Base-by-base conservation (phyloP, 352 stramenopile species). In the Phytophthora sp. region DNA sequence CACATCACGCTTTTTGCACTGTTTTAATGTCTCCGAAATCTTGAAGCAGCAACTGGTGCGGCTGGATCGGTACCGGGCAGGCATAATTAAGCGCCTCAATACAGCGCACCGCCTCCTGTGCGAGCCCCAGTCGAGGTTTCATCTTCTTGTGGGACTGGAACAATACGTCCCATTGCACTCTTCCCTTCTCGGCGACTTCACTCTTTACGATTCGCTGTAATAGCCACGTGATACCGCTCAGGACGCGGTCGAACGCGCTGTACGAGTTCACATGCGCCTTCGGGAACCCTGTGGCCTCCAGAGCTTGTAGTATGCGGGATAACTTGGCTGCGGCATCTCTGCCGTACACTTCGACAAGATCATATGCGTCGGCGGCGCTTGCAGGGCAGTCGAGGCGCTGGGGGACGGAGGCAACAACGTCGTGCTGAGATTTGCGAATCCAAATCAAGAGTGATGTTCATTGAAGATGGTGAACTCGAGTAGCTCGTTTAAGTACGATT, bases 1-100 rank as follows among this genome's bases (percentile, higher is more conserved):
- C 80, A 90, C 31, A 52, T 4, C 0, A 91, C 70, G 20, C 91
- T 12, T 76, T 70, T 4, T 78, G 52, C 41, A 93, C 77, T 5
- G 79, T 72, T 41, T 80, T 75, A 52, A 91, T 81, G 49, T 93
- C 84, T 35, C 82, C 80, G 63, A 87, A 91, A 62, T 91, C 84
- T 54, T 93, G 84, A n/a, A 93, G 70, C 36, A 93, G 68, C 57
- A 91, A 66, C 63, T 93, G 80, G 49, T 93, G 84, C 26, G 84
- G 80, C 57, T 93, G 84, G 41, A 93, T 73, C 0, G 60, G 46
- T 9, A 74, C 62, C 8, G 69, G 72, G 45, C 69, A 78, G 2
- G 42, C 46, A 24, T 67, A 59, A 23, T 51, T 56, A 11, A 91
- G 74, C 38, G 45, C 51, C 29, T 88, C 75, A 7, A 93, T 35